Base-by-base conservation (phyloP, 495 filamentous ascomycete species). In the Daldinia bambusicola region DNA sequence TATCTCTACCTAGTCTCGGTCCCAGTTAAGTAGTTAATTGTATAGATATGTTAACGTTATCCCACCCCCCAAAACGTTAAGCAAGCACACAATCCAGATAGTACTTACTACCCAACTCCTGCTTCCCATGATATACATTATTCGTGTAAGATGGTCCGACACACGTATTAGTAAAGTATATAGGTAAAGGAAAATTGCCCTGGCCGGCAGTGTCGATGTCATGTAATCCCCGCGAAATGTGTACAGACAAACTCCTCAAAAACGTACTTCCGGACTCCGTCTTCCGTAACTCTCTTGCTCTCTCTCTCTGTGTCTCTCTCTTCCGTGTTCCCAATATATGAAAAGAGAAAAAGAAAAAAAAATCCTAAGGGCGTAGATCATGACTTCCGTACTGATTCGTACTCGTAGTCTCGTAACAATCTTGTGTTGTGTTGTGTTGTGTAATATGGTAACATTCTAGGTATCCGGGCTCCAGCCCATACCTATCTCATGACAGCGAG, bases 341-440 rank as follows among this genome's bases (percentile, higher is more conserved):
- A 30, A 38, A 9, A 53, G 13, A 37, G 34, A n/a, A 26, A 16
- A 32, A 9, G 20, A 48, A 2, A 53, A 52, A 20, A 43, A n/a
- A 37, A 31, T 34, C 26, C 14, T 14, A 31, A 26, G 26, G 2
- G 18, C 66, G 1, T 34, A 32, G 6, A 45, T 50, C 60, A 16
- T 67, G 20, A 63, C 36, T 37, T 36, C 38, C 20, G 55, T 52
- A 37, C 48, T 30, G 61, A 16, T 48, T 45, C 56, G 30, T 62
- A 60, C 55, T 45, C 64, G 52, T 69, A 52, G 41, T 62, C 62
- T 73, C 70, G 32, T 73, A 18, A 50, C 65, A 69, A 50, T 72
- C 70, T 72, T 57, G 53, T 26, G 26, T 26, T 26, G 26, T 26
- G 26, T 26, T 26, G 53, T 26, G 26, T 26, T 26, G 26, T 26